Conservation (phyloP, 768 basidiomycete genomes). For the Rhodotorula kratochvilovae region DNA sequence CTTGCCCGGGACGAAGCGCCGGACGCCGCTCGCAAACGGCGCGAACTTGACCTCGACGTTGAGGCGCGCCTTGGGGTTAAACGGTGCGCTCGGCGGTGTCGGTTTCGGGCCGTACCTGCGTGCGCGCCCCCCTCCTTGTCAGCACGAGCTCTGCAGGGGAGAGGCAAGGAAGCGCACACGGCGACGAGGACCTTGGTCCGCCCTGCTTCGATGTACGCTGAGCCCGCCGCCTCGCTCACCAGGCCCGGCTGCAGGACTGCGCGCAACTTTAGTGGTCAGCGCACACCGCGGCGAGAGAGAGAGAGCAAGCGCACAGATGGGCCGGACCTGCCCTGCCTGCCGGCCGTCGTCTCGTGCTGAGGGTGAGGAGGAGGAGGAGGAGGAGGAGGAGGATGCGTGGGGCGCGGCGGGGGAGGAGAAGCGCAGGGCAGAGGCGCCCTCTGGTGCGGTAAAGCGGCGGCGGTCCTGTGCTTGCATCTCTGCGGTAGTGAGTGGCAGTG, state of each 20-base stretch:
- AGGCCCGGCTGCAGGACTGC: constrained; percentile 83
- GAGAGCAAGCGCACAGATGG: constrained; percentile 64
- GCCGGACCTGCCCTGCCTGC: constrained; percentile 63
- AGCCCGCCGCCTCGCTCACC: constrained; percentile 89
- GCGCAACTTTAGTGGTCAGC: constrained; percentile 11
- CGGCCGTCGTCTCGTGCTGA: constrained; percentile 49
- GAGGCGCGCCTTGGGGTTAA: constrained; percentile 66
- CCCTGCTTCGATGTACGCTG: constrained; percentile 91
- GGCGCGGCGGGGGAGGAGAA: constrained; percentile 55
- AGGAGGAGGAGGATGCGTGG: constrained; percentile 37
- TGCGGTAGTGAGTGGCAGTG: no score
- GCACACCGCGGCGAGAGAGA: constrained; percentile 16
- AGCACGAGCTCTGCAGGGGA: background rate
- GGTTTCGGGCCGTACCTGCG: constrained; percentile 62
- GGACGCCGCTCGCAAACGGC: constrained; percentile 75
- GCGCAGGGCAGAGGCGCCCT: constrained; percentile 66
- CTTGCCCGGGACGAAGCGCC: constrained; percentile 71
- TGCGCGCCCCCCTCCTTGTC: background rate
- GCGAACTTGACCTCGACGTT: constrained; percentile 97
- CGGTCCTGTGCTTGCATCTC: constrained; percentile 55
- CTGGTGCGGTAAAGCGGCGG: constrained; percentile 84
- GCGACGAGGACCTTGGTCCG: constrained; percentile 91
- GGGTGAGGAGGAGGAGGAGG: background rate
- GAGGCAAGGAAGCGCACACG: constrained; percentile 79
- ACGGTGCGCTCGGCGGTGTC: constrained; percentile 47